Base-by-base conservation (phyloP, 75 land plant species). In the Picea sitchensis region DNA sequence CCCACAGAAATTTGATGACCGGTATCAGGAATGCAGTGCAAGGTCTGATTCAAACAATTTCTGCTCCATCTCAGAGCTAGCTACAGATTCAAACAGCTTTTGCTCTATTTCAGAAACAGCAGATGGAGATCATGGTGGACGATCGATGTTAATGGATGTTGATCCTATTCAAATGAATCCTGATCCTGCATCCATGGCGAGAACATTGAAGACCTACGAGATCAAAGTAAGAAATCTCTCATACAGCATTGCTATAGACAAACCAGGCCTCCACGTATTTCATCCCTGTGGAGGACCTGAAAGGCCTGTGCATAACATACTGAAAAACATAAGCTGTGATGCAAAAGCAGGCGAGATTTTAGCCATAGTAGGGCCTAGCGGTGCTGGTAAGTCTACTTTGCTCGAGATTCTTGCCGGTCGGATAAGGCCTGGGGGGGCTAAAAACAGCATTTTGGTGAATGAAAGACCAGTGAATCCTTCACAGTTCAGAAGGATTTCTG, bases 311-410 rank as follows among this genome's bases (percentile, higher is more conserved):
- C 80, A 74, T 21, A 76, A 84, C 84, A 90, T 90, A 14, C 88
- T 90, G 77, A 71, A 73, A 2, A 63, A 86, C 73, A 76, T 90
- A 20, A 86, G 88, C 58, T 36, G 88, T 67, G 79, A 82, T 13
- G 92, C 90, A 21, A 47, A 78, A 9, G 87, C 88, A 5, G 82
- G 84, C 44, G 92, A 96, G 68, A 81, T 96, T 44, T 91, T 92
- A 59, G 99, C 95, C 57, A 65, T 96, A 13, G 98, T 96, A 11
- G 99, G 98, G 8, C 95, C 99, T 5, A 96, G 98, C 63, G 98
- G 99, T 18, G 92, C 95, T 30, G 99, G 99, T 18, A 96, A 96
- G 78, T 96, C 99, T 14, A 92, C 95, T 12, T 88, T 96, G 4
- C 92, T 96, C 23, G 82, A 91, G 59, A 78, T 87, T 13, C 73